Conservation (phyloP, 2,329 filamentous ascomycete genomes). For the Aspergillus glaucus region DNA sequence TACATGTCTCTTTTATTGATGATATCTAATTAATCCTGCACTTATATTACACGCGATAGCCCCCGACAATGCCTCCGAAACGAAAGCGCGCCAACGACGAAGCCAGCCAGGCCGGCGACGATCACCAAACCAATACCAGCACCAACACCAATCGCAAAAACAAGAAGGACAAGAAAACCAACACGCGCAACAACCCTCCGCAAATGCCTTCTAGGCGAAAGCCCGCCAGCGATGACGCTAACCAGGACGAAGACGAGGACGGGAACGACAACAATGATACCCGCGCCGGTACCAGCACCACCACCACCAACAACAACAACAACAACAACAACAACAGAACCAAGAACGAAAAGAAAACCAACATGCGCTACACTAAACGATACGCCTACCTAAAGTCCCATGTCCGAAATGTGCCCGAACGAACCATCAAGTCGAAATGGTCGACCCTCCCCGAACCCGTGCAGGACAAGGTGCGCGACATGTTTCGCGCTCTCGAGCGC, state of each 20-base stretch:
- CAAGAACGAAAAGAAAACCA: conserved; percentile 10
- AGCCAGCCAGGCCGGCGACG: background rate
- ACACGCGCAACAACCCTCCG: conserved; percentile 5
- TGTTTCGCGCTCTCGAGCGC: conserved; percentile 37
- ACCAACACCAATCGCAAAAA: background rate
- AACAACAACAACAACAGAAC: background rate
- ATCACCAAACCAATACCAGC: background rate
- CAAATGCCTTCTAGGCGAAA: conserved; percentile 25
- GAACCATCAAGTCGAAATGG: conserved; percentile 43
- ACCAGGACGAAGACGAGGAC: conserved; percentile 6
- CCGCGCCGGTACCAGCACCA: background rate
- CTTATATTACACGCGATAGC: background rate
- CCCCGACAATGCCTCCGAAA: conserved; percentile 15
- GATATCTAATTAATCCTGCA: background rate
- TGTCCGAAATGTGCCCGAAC: conserved; percentile 36
- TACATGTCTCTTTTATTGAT: conserved; percentile 11
- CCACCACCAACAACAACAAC: background rate
- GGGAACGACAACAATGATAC: conserved; percentile 7
- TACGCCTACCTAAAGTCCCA: conserved; percentile 37
- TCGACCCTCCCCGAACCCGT: conserved; percentile 36
- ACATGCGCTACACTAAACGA: conserved; percentile 17
- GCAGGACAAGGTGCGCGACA: conserved; percentile 37
- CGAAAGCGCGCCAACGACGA: conserved; percentile 2
- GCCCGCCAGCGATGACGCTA: conserved; percentile 13
- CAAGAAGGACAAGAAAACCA: conserved; percentile 10